phyloP scores from a whole-genome alignment of 129 eudicot species.

The Artemisia annua region DNA sequence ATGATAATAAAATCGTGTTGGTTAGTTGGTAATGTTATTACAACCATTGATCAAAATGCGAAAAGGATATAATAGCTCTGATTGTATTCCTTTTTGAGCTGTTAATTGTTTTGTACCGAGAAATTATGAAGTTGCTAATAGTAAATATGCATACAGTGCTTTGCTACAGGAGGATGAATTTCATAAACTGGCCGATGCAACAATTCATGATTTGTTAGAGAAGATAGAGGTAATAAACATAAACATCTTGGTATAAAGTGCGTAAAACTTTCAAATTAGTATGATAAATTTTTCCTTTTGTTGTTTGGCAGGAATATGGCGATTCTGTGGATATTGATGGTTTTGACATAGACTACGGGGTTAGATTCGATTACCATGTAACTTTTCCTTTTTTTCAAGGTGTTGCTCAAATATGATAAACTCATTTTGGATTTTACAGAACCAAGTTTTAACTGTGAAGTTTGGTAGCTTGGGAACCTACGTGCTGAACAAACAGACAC shows the following conservation, averaged over 20 bases:
- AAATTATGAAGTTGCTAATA: constrained; percentile 18
- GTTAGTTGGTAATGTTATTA: neutral
- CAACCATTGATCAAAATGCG: neutral
- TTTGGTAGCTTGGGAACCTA: constrained; percentile 94
- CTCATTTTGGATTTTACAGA: constrained; percentile 45
- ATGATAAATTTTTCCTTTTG: neutral
- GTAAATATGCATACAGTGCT: constrained; percentile 53
- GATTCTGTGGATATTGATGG: constrained; percentile 93
- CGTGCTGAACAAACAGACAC: constrained; percentile 95
- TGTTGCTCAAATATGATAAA: constrained; percentile 16
- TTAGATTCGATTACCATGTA: constrained; percentile 32
- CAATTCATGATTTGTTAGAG: constrained; percentile 85
- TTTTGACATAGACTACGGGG: constrained; percentile 97
- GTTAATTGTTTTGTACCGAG: neutral
- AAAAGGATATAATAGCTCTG: neutral
- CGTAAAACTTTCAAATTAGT: too few relatives aligned
- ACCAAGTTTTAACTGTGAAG: constrained; percentile 87
- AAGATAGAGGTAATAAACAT: constrained; percentile 69
- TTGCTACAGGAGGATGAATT: constrained; percentile 83
- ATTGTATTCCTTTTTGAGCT: neutral
- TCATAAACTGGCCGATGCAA: constrained; percentile 84
- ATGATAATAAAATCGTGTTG: neutral
- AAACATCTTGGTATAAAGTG: neutral
- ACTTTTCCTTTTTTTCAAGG: constrained; percentile 6
- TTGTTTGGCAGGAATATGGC: constrained; percentile 79